These are phyloP conservation scores for Elongisporangium undulatum DNA, from an alignment of 352 stramenopile species.

Conservation along the genomic window DNA sequence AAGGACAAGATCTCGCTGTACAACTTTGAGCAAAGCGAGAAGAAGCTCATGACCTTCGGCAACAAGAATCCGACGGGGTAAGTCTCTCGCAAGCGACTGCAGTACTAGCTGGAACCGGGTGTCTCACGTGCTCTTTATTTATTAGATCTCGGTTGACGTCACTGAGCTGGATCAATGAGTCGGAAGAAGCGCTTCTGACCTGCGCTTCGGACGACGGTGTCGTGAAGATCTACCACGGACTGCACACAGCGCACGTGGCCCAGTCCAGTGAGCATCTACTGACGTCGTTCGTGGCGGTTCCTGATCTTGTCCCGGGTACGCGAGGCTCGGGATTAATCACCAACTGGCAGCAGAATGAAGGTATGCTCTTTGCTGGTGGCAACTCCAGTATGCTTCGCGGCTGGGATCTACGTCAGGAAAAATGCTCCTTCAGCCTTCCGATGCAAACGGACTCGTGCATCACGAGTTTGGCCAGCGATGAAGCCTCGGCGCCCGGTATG, in stretches of 20 bases:
- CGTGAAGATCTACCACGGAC: constrained; percentile 93
- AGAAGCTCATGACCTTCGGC: constrained; percentile 71
- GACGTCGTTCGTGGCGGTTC: constrained; percentile 91
- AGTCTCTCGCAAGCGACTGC: constrained; percentile 12
- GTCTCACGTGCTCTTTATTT: constrained; percentile 5
- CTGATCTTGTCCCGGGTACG: constrained; percentile 88
- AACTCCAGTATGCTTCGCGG: constrained; percentile 90
- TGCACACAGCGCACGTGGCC: constrained; percentile 41
- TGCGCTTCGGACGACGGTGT: constrained; percentile 96
- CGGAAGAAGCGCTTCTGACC: constrained; percentile 90
- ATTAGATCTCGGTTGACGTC: constrained; percentile 89
- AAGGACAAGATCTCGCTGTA: constrained; percentile 94
- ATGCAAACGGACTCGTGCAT: constrained; percentile 90
- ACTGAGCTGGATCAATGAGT: constrained; percentile 97
- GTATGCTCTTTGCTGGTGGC: constrained; percentile 90
- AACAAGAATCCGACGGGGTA: constrained; percentile 85
- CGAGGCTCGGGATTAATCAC: constrained; percentile 93
- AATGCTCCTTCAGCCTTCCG: constrained; percentile 72
- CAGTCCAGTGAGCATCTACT: not conserved
- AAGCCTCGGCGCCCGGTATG: constrained; percentile 54
- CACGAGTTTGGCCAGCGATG: constrained; percentile 85
- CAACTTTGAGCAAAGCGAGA: constrained; percentile 91
- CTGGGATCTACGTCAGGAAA: constrained; percentile 95
- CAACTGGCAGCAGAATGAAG: constrained; percentile 93
- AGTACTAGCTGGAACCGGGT: not conserved